phyloP scores from a whole-genome alignment of 352 stramenopile species.

The Globisporangium spinosum region DNA sequence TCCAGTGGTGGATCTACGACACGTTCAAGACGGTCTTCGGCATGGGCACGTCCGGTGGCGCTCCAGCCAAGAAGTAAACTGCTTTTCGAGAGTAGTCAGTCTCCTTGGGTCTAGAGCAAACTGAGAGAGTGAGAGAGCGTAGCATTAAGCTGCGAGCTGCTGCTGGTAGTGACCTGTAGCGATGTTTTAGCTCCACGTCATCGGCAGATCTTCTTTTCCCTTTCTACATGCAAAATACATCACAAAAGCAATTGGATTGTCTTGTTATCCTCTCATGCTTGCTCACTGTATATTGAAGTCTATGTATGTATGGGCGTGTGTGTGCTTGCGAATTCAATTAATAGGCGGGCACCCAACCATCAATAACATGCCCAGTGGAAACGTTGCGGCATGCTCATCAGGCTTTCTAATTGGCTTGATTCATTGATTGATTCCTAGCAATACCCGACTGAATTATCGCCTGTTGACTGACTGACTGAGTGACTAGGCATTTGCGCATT shows the following conservation, averaged over 20 bases:
- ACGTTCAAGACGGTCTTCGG: slow-evolving; percentile 92
- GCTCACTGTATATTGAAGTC: not conserved
- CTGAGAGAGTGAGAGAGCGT: not conserved
- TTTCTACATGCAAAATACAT: slow-evolving; percentile 12
- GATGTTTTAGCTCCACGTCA: not conserved
- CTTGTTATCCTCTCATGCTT: not conserved
- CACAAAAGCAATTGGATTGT: not conserved
- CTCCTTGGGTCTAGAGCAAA: slow-evolving; percentile 10
- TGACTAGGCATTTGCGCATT: not conserved
- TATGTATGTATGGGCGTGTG: not conserved
- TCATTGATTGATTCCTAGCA: not conserved
- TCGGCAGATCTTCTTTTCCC: not conserved
- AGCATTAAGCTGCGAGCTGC: not conserved
- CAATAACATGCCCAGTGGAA: too few species aligned
- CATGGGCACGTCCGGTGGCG: slow-evolving; percentile 89
- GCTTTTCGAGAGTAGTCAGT: not conserved
- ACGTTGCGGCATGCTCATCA: not conserved
- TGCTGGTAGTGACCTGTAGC: not conserved
- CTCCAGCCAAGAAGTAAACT: slow-evolving; percentile 63
- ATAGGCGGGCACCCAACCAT: too few species aligned
- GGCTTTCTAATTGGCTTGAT: not conserved
- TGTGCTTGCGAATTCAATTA: not conserved
- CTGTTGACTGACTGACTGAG: not conserved
- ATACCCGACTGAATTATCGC: not conserved
- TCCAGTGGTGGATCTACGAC: slow-evolving; percentile 97